Base-by-base conservation (phyloP, 192 early-diverging fungal species). In the Dissophora ornata region DNA sequence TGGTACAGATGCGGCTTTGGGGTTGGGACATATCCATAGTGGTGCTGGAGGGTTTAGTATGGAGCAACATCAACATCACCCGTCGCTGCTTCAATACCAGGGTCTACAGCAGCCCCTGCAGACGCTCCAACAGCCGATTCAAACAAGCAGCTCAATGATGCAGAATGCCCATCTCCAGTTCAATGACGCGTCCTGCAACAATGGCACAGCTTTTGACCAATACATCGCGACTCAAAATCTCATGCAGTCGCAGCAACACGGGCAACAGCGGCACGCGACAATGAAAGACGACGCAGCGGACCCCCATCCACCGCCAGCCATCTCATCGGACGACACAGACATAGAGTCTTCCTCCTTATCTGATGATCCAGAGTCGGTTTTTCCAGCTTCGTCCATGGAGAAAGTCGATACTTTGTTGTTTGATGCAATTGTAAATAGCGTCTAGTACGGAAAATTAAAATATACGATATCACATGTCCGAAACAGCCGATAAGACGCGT, bases 241-340 rank as follows among this genome's bases (percentile, higher is more conserved):
- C 36, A 38, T 38, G 36, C 36, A 38, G 36, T n/a, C n/a, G n/a
- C 6, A 38, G 36, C 36, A 38, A 38, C 7, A 38, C 7, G 36
- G 36, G 30, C 52, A 54, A 34, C 52, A 54, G 18, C 44, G 18
- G n/a, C 44, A 63, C 12, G 33, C 47, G 26, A 52, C 22, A 33
- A 63, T 63, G 62, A 49, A 63, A 12, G 62, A 63, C 36, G 48
- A 63, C 30, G 40, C 49, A 0, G 63, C 63, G 0, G 63, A 66
- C 18, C 63, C 63, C 22, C 62, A 34, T 1, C 41, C 62, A 1
- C 63, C 63, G 22, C 52, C 51, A 22, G 51, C 52, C 12, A 16
- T 56, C 4, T 66, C 52, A 8, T 56, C 51, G 0, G 63, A 66
- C n/a, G 63, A 66, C 18, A 66, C 55, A 52, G 63, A 66, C 25